Base-by-base conservation (phyloP, 352 stramenopile genomes). In the Plasmopara halstedii region DNA sequence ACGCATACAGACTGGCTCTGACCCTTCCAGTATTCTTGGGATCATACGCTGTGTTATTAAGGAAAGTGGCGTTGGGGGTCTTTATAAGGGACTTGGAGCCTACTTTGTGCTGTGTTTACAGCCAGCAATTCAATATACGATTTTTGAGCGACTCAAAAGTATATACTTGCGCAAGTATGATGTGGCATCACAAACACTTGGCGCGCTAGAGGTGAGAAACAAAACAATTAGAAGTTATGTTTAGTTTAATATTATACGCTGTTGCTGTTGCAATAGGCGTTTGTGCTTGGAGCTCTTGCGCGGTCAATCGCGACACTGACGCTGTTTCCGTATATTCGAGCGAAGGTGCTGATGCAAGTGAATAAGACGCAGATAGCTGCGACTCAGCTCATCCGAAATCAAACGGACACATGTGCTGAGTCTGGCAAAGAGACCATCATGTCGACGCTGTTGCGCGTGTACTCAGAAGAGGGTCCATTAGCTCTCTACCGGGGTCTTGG, bases 61-160 rank as follows among this genome's bases (percentile, higher is more conserved):
- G 31, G 73, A 93, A 32, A 85, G 65, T 56, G 75, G 78, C 17
- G 32, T 74, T 10, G 56, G 46, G 0, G 82, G 77, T 18, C 87
- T 95, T 42, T 95, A 95, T 72, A 91, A 91, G 46, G 83, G 83
- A 14, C 76, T 95, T 29, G 66, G 78, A n/a, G 83, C 92, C 5
- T 97, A 96, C 61, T 93, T 92, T 48, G 85, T 98, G 32, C 75
- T 98, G 15, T 98, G 94, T 62, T 65, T 98, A 40, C 97, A 98
- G 72, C 95, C 95, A 9, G 94, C 95, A 11, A 97, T 98, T 55
- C 94, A 98, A 56, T 98, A 98, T 63, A 97, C 94, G 11, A 81
- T 97, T 18, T 98, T 98, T 57, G 94, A 98, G 60, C 81, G 95
- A 42, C 46, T 92, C 47, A 81, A 89, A 51, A 58, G 67, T 35